Percentiles rank a stretch among this genome's conserved stretches.
phyloP scores from a whole-genome alignment of 164 flowering plant species.

The Stephania japonica region DNA sequence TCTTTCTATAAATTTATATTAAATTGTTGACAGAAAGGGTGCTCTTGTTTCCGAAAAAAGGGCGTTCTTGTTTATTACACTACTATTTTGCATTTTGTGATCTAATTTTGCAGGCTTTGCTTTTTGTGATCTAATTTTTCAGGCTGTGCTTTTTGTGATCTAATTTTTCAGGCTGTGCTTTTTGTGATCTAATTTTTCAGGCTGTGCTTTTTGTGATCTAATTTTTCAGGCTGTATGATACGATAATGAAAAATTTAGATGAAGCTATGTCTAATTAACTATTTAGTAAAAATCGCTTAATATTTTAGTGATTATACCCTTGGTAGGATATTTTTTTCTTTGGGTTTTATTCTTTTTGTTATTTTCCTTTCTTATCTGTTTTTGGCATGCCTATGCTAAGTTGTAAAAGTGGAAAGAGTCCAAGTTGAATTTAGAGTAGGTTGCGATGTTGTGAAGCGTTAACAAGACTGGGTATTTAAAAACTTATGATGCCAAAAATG shows the following conservation, averaged over 20 bases:
- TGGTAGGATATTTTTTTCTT: background rate
- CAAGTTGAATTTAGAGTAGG: background rate
- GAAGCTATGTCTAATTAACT: background rate
- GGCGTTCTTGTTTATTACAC: constrained; percentile 2
- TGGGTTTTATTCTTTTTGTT: background rate
- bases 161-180: too few relatives aligned
- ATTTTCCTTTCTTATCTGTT: background rate
- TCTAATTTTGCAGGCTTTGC: too few relatives aligned
- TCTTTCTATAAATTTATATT: background rate
- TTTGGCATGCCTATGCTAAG: background rate
- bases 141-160: too few relatives aligned
- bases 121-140: too few relatives aligned
- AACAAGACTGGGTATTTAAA: too few relatives aligned
- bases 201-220: background rate
- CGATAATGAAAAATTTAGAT: background rate
- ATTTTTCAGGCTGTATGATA: background rate
- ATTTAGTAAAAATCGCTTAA: background rate
- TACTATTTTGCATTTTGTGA: too few relatives aligned
- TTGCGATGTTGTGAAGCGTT: background rate
- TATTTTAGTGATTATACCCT: background rate
- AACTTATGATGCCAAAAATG: too few relatives aligned
- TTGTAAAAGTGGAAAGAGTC: background rate
- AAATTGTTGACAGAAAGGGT: background rate
- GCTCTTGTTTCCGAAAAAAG: background rate
- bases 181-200: background rate